Conservation (phyloP, 2,329 filamentous ascomycete species). For the Furcasterigmium furcatum region DNA sequence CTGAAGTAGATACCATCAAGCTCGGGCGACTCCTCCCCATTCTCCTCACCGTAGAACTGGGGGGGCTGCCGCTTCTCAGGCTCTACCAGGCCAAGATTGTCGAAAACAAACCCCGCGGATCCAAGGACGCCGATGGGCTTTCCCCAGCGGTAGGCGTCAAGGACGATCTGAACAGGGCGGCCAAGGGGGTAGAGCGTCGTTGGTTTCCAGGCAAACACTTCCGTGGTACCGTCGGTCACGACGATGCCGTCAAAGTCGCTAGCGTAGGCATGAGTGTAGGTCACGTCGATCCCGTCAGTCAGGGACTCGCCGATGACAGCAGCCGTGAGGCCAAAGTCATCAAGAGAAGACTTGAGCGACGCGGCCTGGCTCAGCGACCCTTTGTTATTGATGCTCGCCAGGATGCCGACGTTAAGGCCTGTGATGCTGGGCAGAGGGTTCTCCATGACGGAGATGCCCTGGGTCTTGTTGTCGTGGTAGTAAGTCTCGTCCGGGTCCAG, state of each 20-base stretch:
- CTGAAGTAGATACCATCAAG: conserved; percentile 34
- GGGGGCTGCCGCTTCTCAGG: neutral
- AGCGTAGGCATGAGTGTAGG: conserved; percentile 64
- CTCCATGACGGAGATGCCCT: conserved; percentile 56
- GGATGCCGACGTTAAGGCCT: conserved; percentile 60
- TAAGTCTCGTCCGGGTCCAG: conserved; percentile 59
- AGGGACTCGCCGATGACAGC: conserved; percentile 60
- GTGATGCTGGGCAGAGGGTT: conserved; percentile 56
- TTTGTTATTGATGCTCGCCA: conserved; percentile 41
- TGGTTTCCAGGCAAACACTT: conserved; percentile 41
- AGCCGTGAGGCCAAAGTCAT: conserved; percentile 48
- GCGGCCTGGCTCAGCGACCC: conserved; percentile 45
- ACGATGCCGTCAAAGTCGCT: conserved; percentile 62
- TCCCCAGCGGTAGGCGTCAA: conserved; percentile 63
- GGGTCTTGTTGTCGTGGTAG: conserved; percentile 68
- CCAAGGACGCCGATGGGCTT: conserved; percentile 66
- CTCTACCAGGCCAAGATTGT: no score
- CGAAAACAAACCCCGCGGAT: conserved; percentile 14
- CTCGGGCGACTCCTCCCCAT: neutral
- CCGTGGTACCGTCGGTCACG: conserved; percentile 49
- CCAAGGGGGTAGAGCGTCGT: conserved; percentile 61
- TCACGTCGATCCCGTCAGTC: conserved; percentile 51
- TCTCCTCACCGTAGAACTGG: neutral
- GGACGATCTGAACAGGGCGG: conserved; percentile 60
- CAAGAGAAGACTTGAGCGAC: conserved; percentile 45